Evolutionary conservation across 2,329 filamentous ascomycete species (phyloP).

Genomic region (Pyrenochaeta sp.): DNA sequence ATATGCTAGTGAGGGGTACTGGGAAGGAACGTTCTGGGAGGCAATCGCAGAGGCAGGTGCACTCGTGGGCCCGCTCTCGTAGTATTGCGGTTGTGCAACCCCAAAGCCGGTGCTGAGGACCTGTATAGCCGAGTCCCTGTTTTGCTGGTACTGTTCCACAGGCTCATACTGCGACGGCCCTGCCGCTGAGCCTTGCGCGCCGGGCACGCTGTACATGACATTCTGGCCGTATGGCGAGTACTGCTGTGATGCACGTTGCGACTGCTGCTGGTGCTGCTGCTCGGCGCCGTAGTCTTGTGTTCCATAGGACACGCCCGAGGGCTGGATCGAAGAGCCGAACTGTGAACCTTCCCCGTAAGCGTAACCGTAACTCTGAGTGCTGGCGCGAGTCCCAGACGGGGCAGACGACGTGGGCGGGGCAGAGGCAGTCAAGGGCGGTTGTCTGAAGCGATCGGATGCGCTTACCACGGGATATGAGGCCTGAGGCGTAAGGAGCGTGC

Average conservation of each 20-base stretch:
- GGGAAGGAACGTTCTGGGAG: constrained; percentile 70
- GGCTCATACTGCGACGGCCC: constrained; percentile 74
- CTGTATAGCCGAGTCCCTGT: constrained; percentile 71
- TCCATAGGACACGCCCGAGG: constrained; percentile 65
- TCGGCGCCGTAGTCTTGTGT: constrained; percentile 68
- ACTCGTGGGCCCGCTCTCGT: constrained; percentile 68
- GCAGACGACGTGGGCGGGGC: constrained; percentile 52
- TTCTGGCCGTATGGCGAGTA: constrained; percentile 65
- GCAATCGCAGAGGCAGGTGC: constrained; percentile 65
- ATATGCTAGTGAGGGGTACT: constrained; percentile 65
- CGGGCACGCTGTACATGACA: constrained; percentile 79
- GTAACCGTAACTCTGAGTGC: constrained; percentile 58
- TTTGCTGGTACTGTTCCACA: constrained; percentile 78
- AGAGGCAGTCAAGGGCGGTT: constrained; percentile 53
- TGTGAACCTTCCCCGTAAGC: constrained; percentile 62
- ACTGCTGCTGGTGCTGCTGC: constrained; percentile 63
- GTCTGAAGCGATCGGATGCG: constrained; percentile 58
- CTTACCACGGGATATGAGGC: constrained; percentile 54
- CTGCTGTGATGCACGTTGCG: constrained; percentile 60
- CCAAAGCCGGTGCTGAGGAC: constrained; percentile 74
- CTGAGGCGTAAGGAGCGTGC: constrained; percentile 55
- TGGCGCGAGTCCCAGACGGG: constrained; percentile 48
- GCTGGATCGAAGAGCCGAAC: constrained; percentile 62
- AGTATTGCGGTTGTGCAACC: constrained; percentile 70
- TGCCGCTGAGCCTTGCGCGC: constrained; percentile 46